Percentiles rank a stretch among this genome's conserved stretches.
Conservation (phyloP, 768 basidiomycete genomes). For the Lentinula lateritia region DNA sequence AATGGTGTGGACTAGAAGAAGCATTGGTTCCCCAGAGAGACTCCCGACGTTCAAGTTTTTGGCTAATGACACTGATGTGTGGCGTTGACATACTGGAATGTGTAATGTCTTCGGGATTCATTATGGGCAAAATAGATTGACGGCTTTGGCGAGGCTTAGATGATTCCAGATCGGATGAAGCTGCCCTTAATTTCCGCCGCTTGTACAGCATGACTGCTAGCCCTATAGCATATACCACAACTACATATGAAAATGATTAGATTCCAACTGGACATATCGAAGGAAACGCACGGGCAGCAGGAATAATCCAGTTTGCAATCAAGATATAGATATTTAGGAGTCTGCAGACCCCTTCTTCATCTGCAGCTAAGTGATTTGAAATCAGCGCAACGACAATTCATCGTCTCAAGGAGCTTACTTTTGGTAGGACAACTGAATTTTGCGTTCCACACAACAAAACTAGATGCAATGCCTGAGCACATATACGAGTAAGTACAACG, state of each 20-base stretch:
- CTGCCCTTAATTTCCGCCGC: neutral
- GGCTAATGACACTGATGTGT: neutral
- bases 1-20: neutral
- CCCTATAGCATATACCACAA: constrained; percentile 32
- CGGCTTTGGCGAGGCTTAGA: neutral
- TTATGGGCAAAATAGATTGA: constrained; percentile 13
- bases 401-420: constrained; percentile 20
- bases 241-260: constrained; percentile 18
- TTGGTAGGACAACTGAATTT: constrained; percentile 36
- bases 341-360: constrained; percentile 39
- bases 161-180: neutral
- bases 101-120: neutral
- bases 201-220: constrained; percentile 30
- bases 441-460: constrained; percentile 37
- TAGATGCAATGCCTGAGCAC: constrained; percentile 33
- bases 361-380: constrained; percentile 22
- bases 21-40: neutral
- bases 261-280: constrained; percentile 2
- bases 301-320: constrained; percentile 48
- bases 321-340: constrained; percentile 44
- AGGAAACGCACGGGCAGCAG: constrained; percentile 38
- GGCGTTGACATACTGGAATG: neutral
- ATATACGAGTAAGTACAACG: neutral
- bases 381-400: no score
- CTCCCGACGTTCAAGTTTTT: neutral